A percentile compares a stretch with the other conserved stretches of the same genome.
Conservation (phyloP, 2,329 filamentous ascomycete species). For the Fusarium verrucosum region DNA sequence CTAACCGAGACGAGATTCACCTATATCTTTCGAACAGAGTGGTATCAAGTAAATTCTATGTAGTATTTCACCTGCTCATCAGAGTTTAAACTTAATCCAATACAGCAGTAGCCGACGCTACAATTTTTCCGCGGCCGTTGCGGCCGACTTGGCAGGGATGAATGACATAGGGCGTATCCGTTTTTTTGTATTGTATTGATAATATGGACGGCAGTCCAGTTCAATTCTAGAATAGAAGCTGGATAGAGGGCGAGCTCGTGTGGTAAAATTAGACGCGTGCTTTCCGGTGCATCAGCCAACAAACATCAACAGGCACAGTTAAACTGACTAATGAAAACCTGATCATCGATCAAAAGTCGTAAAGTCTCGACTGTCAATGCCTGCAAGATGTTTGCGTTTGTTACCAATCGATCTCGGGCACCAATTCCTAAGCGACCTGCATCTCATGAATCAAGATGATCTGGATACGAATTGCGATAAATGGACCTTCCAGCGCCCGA, state of each 20-base stretch:
- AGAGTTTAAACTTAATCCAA: background rate
- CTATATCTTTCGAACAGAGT: too few species aligned
- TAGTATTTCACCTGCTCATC: background rate
- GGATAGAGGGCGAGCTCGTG: background rate
- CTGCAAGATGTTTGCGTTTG: background rate
- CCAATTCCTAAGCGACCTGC: background rate
- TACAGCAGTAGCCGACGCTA: background rate
- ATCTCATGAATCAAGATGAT: background rate
- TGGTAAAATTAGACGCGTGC: background rate
- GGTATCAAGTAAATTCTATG: background rate
- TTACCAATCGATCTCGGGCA: background rate
- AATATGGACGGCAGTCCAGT: background rate
- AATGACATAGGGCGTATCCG: too few species aligned
- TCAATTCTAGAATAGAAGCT: slow-evolving; percentile 5
- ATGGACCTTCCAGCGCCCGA: background rate
- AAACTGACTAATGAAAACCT: background rate
- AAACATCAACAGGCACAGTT: background rate
- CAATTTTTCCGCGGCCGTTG: background rate
- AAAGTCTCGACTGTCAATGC: background rate
- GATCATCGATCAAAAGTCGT: background rate
- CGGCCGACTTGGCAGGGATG: background rate
- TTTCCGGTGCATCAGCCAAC: background rate
- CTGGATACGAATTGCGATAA: background rate
- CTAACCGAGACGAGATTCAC: background rate
- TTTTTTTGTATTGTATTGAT: background rate